Base-by-base conservation (phyloP, 2,329 filamentous ascomycete genomes). In the Fusarium nodosum region DNA sequence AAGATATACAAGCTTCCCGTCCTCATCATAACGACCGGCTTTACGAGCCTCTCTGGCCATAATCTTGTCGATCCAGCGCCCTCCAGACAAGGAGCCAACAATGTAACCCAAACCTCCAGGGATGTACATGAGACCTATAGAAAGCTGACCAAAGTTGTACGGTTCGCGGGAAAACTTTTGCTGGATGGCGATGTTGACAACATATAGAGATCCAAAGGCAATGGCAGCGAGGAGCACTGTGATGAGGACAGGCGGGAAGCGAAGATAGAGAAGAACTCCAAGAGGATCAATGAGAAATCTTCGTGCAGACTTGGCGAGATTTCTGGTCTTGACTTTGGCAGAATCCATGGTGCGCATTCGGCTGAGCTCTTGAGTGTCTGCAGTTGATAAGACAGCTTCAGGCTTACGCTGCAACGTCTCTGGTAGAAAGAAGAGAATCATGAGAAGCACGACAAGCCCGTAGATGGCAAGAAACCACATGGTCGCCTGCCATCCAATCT, bases 391-490 rank as follows among this genome's bases (percentile, higher is more conserved):
- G 12, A 30, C 20, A 44, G 57, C 56, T 28, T 72, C 68, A 7
- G 66, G 73, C 42, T 69, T 78, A 41, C 73, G 78, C 30, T 76
- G 78, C 3, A 91, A 81, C 3, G 90, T 92, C 77, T 93, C 90
- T 3, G 90, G 90, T 10, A 92, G 82, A 65, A 83, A 84, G 73
- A 91, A 87, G 10, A 90, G 72, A 41, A 92, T 79, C 68, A 88
- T 78, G 12, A 88, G 33, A 20, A 87, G 79, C 39, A 90, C 79
- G 39, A 88, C 62, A 9, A 84, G 87, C 36, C 91, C 92, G 74
- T 91, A 95, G 22, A 90, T 89, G 24, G 87, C 85, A 39, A 93
- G 84, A 70, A 93, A 93, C 90, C 91, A 96, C 82, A 93, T 88
- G 2, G 91, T 92, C 39, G 89, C 89, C 72, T 91, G 84, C 93